phyloP scores from a whole-genome alignment of 2,329 filamentous ascomycete species.

The Ophiosphaerella narmari region DNA sequence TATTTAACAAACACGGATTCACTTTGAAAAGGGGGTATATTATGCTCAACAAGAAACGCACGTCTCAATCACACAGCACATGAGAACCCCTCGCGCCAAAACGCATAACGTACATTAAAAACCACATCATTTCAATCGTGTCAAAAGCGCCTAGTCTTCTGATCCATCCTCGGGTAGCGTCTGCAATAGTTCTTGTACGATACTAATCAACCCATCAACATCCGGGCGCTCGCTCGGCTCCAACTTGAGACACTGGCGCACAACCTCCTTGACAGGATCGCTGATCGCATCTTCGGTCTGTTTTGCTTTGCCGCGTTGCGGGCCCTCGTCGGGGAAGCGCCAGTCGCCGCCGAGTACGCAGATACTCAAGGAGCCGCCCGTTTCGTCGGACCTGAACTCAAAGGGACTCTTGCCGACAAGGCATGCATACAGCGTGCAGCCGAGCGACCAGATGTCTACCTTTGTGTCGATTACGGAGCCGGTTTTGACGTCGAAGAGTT shows the following conservation, averaged over 20 bases:
- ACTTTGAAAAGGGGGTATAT: too few species aligned
- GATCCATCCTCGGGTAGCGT: conserved; percentile 66
- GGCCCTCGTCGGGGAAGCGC: conserved; percentile 89
- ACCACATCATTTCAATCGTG: too few species aligned
- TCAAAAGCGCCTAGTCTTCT: conserved; percentile 8
- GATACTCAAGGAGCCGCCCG: conserved; percentile 87
- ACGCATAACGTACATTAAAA: too few species aligned
- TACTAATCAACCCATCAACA: conserved; percentile 77
- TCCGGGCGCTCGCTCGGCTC: conserved; percentile 88
- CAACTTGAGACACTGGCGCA: conserved; percentile 81
- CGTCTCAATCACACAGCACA: too few species aligned
- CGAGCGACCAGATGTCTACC: conserved; percentile 96
- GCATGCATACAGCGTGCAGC: conserved; percentile 97
- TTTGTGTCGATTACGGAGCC: conserved; percentile 91
- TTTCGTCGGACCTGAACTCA: conserved; percentile 94
- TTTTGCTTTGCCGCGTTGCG: conserved; percentile 60
- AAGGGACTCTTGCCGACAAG: conserved; percentile 96
- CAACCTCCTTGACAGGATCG: conserved; percentile 82
- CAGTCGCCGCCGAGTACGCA: conserved; percentile 94
- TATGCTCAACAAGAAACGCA: too few species aligned
- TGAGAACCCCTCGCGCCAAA: too few species aligned
- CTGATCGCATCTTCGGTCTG: conserved; percentile 64
- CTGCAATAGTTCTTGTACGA: conserved; percentile 75
- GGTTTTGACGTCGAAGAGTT: conserved; percentile 97
- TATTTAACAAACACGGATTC: too few species aligned